Conservation (phyloP, 805 yeast species). For the Yamadazyma tumulicola region DNA sequence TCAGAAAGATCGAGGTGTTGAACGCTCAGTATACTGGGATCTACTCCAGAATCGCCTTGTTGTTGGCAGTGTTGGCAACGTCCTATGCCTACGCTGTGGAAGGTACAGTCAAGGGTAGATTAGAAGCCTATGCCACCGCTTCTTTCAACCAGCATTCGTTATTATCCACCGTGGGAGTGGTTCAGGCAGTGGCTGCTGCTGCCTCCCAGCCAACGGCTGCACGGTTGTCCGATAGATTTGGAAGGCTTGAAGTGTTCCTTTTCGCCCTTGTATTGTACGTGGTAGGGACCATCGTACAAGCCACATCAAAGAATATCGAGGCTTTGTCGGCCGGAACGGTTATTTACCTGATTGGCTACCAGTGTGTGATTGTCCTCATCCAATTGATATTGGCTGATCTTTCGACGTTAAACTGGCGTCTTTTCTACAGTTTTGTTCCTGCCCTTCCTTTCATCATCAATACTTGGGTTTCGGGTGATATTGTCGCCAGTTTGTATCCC, state of each 20-base stretch:
- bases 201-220: constrained; percentile 66
- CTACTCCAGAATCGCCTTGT: constrained; percentile 39
- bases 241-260: constrained; percentile 52
- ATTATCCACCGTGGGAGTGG: constrained; percentile 55
- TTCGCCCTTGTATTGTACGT: constrained; percentile 52
- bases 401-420: constrained; percentile 69
- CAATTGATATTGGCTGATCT: constrained; percentile 62
- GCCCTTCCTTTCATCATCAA: constrained; percentile 71
- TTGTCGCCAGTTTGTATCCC: constrained; percentile 37
- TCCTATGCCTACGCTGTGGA: constrained; percentile 49
- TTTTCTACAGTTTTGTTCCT: constrained; percentile 60
- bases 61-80: constrained; percentile 48
- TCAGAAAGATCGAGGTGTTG: constrained; percentile 53
- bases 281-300: constrained; percentile 62
- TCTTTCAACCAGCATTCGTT: constrained; percentile 54
- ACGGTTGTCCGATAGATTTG: constrained; percentile 62
- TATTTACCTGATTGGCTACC: constrained; percentile 47
- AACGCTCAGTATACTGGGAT: constrained; percentile 40
- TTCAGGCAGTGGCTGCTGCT: constrained; percentile 59
- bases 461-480: constrained; percentile 72
- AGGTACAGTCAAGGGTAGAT: constrained; percentile 10
- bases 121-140: constrained; percentile 52
- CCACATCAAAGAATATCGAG: constrained; percentile 55
- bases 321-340: constrained; percentile 66
- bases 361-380: constrained; percentile 57